Conservation (phyloP, 495 filamentous ascomycete species). For the Annulohypoxylon stygium region DNA sequence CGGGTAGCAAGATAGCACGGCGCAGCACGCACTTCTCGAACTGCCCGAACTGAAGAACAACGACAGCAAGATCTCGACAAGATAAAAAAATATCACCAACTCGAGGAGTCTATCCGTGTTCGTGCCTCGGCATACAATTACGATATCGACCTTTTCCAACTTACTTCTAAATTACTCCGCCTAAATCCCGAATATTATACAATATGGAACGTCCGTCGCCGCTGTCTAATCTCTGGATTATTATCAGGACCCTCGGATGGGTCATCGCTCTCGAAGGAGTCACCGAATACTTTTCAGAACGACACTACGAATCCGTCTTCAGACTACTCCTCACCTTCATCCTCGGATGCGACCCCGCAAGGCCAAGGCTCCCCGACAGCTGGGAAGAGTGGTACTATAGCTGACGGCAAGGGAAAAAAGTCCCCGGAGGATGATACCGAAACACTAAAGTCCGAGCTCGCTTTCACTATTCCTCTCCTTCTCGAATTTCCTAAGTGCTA, state of each 20-base stretch:
- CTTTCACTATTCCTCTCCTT: slow-evolving; percentile 85
- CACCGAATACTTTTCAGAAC: slow-evolving; percentile 67
- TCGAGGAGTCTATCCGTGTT: slow-evolving; percentile 74
- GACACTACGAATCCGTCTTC: slow-evolving; percentile 65
- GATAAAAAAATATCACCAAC: slow-evolving; percentile 80
- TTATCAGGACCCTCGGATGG: slow-evolving; percentile 64
- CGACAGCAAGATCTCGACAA: slow-evolving; percentile 76
- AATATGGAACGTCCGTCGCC: slow-evolving; percentile 94
- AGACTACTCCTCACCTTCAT: slow-evolving; percentile 62
- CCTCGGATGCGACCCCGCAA: slow-evolving; percentile 63
- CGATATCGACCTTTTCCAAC: slow-evolving; percentile 73
- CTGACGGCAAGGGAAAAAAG: slow-evolving; percentile 49
- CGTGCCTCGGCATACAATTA: slow-evolving; percentile 70
- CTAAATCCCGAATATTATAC: slow-evolving; percentile 98
- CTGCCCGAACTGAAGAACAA: slow-evolving; percentile 74
- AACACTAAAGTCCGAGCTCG: slow-evolving; percentile 72
- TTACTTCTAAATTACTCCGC: slow-evolving; percentile 83
- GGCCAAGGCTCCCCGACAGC: slow-evolving; percentile 61
- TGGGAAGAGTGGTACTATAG: slow-evolving; percentile 70
- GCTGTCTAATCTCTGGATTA: slow-evolving; percentile 69
- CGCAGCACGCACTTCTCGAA: slow-evolving; percentile 72
- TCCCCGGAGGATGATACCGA: slow-evolving; percentile 47
- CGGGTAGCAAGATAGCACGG: slow-evolving; percentile 76
- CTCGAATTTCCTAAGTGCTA: slow-evolving; percentile 95
- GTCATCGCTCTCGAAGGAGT: slow-evolving; percentile 67